Conservation (phyloP, 306 rosid genomes). For the Castanea sativa region DNA sequence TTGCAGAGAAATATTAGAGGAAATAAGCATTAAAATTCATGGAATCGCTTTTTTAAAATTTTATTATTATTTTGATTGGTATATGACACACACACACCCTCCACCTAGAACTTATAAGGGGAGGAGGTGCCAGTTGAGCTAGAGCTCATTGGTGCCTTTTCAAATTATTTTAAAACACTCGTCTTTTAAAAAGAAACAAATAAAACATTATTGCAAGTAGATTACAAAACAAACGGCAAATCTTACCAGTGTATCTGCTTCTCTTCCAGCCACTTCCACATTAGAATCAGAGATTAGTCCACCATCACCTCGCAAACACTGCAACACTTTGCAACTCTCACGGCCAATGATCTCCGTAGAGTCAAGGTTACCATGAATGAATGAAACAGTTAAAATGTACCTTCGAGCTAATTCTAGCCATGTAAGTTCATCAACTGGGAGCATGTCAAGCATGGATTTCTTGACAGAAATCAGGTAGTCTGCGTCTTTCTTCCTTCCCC, state of each 20-base stretch:
- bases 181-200: too few species aligned
- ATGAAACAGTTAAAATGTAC: slow-evolving; percentile 71
- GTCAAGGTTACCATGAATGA: slow-evolving; percentile 91
- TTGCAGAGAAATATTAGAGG: not conserved
- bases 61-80: not conserved
- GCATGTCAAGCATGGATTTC: slow-evolving; percentile 68
- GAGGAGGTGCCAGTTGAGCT: too few species aligned
- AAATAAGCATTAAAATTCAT: not conserved
- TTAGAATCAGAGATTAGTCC: slow-evolving; percentile 96
- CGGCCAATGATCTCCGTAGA: slow-evolving; percentile 78
- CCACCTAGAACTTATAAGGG: too few species aligned
- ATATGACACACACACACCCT: too few species aligned
- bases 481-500: slow-evolving; percentile 89
- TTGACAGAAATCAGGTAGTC: slow-evolving; percentile 58
- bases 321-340: slow-evolving; percentile 88
- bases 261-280: slow-evolving; percentile 94
- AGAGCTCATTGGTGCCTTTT: too few species aligned
- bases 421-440: slow-evolving; percentile 84
- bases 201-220: not conserved
- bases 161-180: too few species aligned
- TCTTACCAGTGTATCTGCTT: slow-evolving; percentile 94
- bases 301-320: slow-evolving; percentile 94
- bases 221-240: slow-evolving; percentile 19
- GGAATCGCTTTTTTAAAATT: not conserved
- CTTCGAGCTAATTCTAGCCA: slow-evolving; percentile 96